Evolutionary conservation across 129 eudicot species (phyloP), one percentile per base, ranked within the genome.

Genomic region (Flaveria ramosissima): DNA sequence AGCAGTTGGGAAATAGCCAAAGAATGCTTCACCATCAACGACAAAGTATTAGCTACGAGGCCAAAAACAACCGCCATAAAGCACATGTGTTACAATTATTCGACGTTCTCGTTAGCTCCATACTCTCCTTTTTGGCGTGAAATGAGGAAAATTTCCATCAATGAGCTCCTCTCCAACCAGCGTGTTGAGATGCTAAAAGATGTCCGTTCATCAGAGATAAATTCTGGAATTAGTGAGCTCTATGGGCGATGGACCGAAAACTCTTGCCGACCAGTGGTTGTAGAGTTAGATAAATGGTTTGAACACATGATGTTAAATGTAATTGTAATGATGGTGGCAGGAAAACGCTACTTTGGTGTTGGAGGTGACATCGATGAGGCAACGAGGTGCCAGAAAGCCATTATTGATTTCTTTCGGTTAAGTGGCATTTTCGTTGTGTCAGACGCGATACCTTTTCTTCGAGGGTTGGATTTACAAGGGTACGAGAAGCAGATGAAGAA

Each of bases 51-150:
- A 2, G 71, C 75, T 23, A 19, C 48, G 16, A 68, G 79, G 13
- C 85, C 85, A 0, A 82, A 67, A 46, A 23, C 70, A 3, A 30
- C 53, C 0, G 82, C 75, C 5, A 45, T 66, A 3, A 65, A 82
- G n/a, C 75, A 70, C 24, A 42, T 82, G 79, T 69, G 79, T 16
- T 82, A 71, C 64, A 77, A 82, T 50, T 77, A 71, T 19, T 70
- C 74, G 10, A 53, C 66, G 32, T 77, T 82, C 13, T 82, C 79
- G 9, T 67, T 77, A 52, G 71, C 46, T 4, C 82, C 83, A 5
- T 82, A 72, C 41, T 60, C 74, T 1, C 79, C 82, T 0, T 82
- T 41, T 46, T 82, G 86, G 86, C 79, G 80, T 1, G 75, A 73
- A 6, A 53, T 82, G 65, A 61, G 78, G 45, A 82, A 77, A 72